Evolutionary conservation across 257 asterid species (phyloP).

Genomic region (Solanum lycopersicoides): DNA sequence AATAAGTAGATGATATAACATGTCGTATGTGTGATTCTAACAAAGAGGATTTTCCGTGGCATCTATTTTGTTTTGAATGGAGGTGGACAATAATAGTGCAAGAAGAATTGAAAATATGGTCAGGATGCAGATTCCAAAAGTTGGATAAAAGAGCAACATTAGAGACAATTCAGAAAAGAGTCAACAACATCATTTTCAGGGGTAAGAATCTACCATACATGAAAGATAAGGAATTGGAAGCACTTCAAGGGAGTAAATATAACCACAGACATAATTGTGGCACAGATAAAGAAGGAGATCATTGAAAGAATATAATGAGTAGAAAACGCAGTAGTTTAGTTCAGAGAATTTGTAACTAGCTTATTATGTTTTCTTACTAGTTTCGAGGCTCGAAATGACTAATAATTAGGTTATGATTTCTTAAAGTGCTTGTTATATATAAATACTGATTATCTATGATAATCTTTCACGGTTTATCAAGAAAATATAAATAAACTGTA

Average conservation of each 20-base stretch:
- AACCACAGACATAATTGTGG: not conserved
- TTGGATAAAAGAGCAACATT: not conserved
- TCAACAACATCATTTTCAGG: not conserved
- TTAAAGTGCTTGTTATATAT: not conserved
- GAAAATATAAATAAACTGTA: not conserved
- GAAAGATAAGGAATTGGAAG: not conserved
- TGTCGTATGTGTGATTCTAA: not conserved
- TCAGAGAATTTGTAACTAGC: not conserved
- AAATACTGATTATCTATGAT: not conserved
- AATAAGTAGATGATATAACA: no score
- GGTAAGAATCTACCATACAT: not conserved
- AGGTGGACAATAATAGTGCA: not conserved
- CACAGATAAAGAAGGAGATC: not conserved
- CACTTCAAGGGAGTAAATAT: not conserved
- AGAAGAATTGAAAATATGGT: not conserved
- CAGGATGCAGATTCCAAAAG: not conserved
- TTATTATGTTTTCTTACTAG: no score
- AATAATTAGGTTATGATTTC: no score
- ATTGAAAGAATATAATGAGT: not conserved
- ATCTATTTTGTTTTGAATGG: no score
- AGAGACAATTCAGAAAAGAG: not conserved
- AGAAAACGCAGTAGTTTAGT: not conserved
- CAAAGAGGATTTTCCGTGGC: not conserved
- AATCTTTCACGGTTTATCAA: no score
- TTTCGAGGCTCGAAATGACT: not conserved